Conservation (phyloP, 805 yeast species). For the Ogataea sp. region DNA sequence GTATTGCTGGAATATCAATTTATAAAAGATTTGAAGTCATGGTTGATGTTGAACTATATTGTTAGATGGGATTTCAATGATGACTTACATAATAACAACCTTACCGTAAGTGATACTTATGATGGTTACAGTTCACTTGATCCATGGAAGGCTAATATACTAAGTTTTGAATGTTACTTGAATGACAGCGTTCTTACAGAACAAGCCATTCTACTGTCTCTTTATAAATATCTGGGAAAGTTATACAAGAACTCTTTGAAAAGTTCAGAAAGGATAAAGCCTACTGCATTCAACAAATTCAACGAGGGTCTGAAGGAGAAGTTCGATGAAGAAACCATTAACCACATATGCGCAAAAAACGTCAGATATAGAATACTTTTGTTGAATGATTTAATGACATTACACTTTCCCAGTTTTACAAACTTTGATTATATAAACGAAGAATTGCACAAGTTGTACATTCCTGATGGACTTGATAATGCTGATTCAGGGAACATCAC, state of each 20-base stretch:
- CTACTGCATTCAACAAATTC: background rate
- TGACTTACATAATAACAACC: background rate
- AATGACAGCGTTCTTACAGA: background rate
- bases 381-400: conserved; percentile 12
- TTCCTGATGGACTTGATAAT: background rate
- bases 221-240: conserved; percentile 7
- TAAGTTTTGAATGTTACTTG: background rate
- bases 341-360: conserved; percentile 2
- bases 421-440: background rate
- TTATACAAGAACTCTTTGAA: conserved; percentile 5
- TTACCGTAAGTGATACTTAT: background rate
- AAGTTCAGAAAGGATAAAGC: background rate
- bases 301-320: background rate
- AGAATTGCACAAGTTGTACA: background rate
- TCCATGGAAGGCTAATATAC: background rate
- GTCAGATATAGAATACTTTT: conserved; percentile 10
- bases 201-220: conserved; percentile 2
- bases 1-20: background rate
- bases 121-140: background rate
- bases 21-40: conserved; percentile 6
- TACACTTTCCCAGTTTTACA: conserved; percentile 5
- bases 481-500: background rate
- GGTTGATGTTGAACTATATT: conserved; percentile 10
- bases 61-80: conserved; percentile 7
- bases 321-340: background rate